Conservation (phyloP, 192 early-diverging fungal genomes). For the Coemansia sp. region DNA sequence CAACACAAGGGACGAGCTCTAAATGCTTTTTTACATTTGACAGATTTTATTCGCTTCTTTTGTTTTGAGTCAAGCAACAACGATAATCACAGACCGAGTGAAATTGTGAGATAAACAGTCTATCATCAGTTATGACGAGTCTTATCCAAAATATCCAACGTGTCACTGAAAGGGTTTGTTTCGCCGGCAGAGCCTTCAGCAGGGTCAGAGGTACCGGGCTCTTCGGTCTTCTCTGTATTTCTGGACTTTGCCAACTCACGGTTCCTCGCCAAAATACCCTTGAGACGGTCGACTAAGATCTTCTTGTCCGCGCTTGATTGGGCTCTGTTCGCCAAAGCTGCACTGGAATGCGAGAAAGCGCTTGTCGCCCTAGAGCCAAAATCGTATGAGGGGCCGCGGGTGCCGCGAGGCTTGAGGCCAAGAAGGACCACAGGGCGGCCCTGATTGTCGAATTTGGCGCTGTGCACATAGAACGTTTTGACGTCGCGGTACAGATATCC, state of each 20-base stretch:
- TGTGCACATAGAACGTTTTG: slow-evolving; percentile 65
- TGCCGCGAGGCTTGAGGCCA: slow-evolving; percentile 22
- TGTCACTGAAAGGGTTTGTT: slow-evolving; percentile 2
- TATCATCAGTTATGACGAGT: slow-evolving; percentile 3
- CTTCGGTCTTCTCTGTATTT: not conserved
- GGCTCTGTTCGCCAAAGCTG: too few species aligned
- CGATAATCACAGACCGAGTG: too few species aligned
- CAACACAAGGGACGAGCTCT: slow-evolving; percentile 30
- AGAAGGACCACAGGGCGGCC: slow-evolving; percentile 39
- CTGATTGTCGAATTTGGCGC: slow-evolving; percentile 51
- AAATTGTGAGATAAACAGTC: too few species aligned
- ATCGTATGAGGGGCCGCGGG: slow-evolving; percentile 8
- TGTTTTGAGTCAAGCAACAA: too few species aligned
- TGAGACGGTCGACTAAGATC: slow-evolving; percentile 9
- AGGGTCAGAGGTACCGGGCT: not conserved
- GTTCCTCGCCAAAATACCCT: slow-evolving; percentile 13
- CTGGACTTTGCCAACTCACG: too few species aligned
- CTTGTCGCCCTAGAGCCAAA: slow-evolving; percentile 11
- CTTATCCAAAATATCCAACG: slow-evolving; percentile 21
- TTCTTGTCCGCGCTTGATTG: not conserved
- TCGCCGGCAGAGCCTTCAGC: not conserved
- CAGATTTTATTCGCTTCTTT: too few species aligned
- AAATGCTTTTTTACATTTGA: too few species aligned
- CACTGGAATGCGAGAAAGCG: not conserved
- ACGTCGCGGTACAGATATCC: slow-evolving; percentile 52